A percentile compares a stretch with the other conserved stretches of the same genome.
These are phyloP conservation scores for Pulveroboletus sp. DNA, from an alignment of 768 basidiomycete species.

Conservation along the genomic window DNA sequence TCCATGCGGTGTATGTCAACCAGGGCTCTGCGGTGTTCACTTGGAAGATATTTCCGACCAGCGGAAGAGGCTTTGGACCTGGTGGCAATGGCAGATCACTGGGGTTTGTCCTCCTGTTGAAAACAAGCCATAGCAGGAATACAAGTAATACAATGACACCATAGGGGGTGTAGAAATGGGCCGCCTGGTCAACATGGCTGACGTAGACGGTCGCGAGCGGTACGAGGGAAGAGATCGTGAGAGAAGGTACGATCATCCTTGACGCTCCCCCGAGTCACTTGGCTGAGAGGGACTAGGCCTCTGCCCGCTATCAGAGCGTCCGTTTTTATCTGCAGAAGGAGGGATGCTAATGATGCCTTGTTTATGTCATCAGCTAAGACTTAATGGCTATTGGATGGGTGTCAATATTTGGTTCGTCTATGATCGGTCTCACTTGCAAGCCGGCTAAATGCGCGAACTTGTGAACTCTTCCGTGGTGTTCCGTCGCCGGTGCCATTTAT, in stretches of 20 bases:
- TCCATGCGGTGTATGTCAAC: slow-evolving; percentile 35
- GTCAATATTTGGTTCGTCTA: not conserved
- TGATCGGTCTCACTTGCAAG: not conserved
- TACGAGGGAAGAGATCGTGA: slow-evolving; percentile 2
- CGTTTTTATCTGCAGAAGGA: slow-evolving; percentile 5
- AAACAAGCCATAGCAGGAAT: slow-evolving; percentile 6
- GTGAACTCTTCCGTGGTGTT: not conserved
- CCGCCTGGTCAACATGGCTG: not conserved
- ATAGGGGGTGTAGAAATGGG: not conserved
- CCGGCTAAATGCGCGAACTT: not conserved
- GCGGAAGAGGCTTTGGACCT: slow-evolving; percentile 30
- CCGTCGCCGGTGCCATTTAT: not conserved
- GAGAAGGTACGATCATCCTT: not conserved
- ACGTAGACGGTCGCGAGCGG: not conserved
- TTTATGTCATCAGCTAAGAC: not conserved
- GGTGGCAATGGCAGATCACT: slow-evolving; percentile 22
- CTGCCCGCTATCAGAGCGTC: not conserved
- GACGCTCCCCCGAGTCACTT: not conserved
- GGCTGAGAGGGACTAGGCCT: not conserved
- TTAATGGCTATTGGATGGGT: not conserved
- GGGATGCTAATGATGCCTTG: not conserved
- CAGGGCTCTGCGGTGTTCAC: slow-evolving; percentile 30
- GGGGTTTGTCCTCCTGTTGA: not conserved
- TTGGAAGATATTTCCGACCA: slow-evolving; percentile 27
- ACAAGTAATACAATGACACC: not conserved